Percentiles rank a stretch among this genome's conserved stretches.
phyloP scores from a whole-genome alignment of 208 protist species.

The Perkinsela sp. region DNA sequence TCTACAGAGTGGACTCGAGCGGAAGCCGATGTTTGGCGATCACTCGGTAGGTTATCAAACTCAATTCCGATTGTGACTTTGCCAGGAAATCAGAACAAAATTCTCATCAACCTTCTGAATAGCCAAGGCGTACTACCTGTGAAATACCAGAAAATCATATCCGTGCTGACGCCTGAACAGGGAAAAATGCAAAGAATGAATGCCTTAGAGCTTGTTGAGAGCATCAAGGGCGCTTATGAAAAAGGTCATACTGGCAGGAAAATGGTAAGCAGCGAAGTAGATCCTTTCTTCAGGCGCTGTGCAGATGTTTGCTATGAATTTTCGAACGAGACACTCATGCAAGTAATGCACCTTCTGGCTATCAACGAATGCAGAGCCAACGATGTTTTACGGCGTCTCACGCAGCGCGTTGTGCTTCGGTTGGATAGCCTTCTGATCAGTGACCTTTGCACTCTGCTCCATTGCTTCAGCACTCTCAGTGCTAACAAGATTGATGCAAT shows the following conservation, averaged over 20 bases:
- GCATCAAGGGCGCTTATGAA: background rate
- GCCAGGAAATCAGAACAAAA: background rate
- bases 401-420: background rate
- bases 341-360: background rate
- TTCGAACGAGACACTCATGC: background rate
- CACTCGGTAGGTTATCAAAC: conserved; percentile 1
- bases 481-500: background rate
- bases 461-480: background rate
- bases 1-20: background rate
- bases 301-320: background rate
- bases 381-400: background rate
- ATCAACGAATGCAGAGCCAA: background rate
- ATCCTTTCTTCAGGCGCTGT: background rate
- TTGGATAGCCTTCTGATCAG: background rate
- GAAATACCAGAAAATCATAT: background rate
- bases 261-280: background rate
- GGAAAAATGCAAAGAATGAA: background rate
- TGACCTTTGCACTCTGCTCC: background rate
- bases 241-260: background rate
- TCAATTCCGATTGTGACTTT: background rate
- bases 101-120: background rate
- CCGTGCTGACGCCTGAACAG: background rate
- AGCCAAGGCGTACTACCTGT: background rate
- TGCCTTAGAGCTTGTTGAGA: background rate
- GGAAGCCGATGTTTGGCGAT: background rate